Evolutionary conservation across 352 stramenopile species (phyloP).

Genomic region (Phytophthora europaea): DNA sequence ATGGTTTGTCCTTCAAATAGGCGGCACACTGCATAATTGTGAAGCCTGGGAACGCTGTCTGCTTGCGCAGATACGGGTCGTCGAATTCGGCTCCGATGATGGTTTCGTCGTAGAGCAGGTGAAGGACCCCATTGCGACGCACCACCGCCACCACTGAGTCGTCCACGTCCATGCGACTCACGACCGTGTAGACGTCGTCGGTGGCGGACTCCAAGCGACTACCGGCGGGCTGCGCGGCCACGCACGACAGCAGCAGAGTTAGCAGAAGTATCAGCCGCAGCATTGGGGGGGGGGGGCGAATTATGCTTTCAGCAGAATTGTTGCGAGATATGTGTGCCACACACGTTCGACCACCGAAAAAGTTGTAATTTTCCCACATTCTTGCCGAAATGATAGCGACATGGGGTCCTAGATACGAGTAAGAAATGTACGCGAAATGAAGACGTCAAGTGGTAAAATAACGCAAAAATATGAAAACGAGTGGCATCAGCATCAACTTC

Average conservation of each 20-base stretch:
- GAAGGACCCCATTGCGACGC: slow-evolving; percentile 60
- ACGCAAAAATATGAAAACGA: too few species aligned
- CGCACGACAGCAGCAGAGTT: slow-evolving; percentile 20
- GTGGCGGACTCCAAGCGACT: slow-evolving; percentile 11
- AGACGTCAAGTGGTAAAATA: neutral
- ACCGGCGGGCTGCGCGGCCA: slow-evolving; percentile 7
- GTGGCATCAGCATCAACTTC: too few species aligned
- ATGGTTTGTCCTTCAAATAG: slow-evolving; percentile 61
- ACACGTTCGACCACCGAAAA: neutral
- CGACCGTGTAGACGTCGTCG: slow-evolving; percentile 33
- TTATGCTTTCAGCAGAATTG: neutral
- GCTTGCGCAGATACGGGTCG: slow-evolving; percentile 60
- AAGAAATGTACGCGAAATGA: neutral
- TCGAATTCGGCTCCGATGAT: slow-evolving; percentile 87
- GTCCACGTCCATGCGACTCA: slow-evolving; percentile 48
- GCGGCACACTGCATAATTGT: slow-evolving; percentile 82
- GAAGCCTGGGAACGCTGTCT: slow-evolving; percentile 82
- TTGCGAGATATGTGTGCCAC: neutral
- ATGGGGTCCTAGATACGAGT: too few species aligned
- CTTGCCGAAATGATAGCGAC: too few species aligned
- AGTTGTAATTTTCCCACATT: neutral
- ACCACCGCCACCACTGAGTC: slow-evolving; percentile 70
- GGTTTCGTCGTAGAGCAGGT: slow-evolving; percentile 78
- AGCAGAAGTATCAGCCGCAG: slow-evolving; percentile 8
- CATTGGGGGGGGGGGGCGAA: neutral